Evolutionary conservation across 169 alveolate genomes (phyloP).

Genomic region (Ichthyophthirius multifiliis): DNA sequence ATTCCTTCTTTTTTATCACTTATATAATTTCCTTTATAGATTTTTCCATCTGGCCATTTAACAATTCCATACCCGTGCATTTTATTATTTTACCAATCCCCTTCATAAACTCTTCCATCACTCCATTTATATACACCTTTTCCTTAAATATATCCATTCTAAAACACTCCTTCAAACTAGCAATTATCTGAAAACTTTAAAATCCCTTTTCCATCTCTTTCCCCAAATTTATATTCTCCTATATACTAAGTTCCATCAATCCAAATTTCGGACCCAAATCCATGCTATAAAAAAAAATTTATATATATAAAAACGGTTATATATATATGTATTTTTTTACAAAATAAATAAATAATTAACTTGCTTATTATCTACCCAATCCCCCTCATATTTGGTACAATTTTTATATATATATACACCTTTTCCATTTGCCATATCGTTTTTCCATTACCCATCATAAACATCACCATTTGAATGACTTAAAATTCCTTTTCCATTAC

Average conservation of each 20-base stretch:
- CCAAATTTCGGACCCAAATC: conserved; percentile 40
- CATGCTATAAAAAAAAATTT: conserved; percentile 18
- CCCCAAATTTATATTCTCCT: conserved; percentile 48
- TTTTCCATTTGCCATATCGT: conserved; percentile 13
- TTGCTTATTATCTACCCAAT: conserved; percentile 15
- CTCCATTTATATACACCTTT: conserved; percentile 65
- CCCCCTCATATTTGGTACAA: conserved; percentile 14
- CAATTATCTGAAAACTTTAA: conserved; percentile 23
- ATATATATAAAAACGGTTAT: no score
- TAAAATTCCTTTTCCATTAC: neutral
- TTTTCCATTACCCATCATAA: conserved; percentile 14
- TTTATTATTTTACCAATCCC: conserved; percentile 70
- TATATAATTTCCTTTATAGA: conserved; percentile 49
- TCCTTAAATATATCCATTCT: conserved; percentile 57
- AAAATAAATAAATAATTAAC: no score
- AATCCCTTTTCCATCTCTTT: conserved; percentile 37
- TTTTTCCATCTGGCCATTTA: conserved; percentile 74
- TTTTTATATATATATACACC: conserved; percentile 1
- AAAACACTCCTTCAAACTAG: conserved; percentile 53
- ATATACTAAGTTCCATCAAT: conserved; percentile 40
- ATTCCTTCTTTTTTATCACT: conserved; percentile 67
- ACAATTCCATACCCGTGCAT: conserved; percentile 72
- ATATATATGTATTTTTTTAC: no score
- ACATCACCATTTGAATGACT: conserved; percentile 13
- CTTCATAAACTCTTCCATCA: conserved; percentile 77